phyloP scores from a whole-genome alignment of 1,284 basidiomycete species.

The Fomitopsis palustris region DNA sequence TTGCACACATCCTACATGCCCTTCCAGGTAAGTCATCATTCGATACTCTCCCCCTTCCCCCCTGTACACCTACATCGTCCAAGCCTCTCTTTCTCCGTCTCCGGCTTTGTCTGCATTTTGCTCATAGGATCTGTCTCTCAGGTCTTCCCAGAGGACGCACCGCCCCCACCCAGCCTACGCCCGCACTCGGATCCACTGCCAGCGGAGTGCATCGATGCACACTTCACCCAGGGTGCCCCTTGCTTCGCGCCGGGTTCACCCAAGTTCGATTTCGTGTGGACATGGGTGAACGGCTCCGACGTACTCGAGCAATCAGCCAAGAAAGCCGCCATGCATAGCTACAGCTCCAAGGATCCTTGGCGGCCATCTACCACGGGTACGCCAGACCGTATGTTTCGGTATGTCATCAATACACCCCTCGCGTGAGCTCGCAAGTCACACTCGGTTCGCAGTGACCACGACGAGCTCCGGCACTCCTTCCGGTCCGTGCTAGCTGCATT shows the following conservation, averaged over 20 bases:
- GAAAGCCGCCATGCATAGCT: slow-evolving; percentile 8
- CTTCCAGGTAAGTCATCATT: not conserved
- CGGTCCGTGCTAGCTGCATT: slow-evolving; percentile 27
- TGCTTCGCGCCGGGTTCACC: slow-evolving; percentile 18
- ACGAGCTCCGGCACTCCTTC: slow-evolving; percentile 28
- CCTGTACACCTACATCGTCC: slow-evolving; percentile 7
- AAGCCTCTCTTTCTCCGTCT: slow-evolving; percentile 8
- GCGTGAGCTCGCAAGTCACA: not conserved
- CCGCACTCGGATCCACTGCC: slow-evolving; percentile 13
- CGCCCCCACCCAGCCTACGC: slow-evolving; percentile 18
- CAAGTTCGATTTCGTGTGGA: slow-evolving; percentile 27
- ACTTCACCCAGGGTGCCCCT: slow-evolving; percentile 17
- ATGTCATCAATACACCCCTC: not conserved
- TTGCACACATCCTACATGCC: not conserved
- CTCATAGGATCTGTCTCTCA: slow-evolving; percentile 16
- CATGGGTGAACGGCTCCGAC: slow-evolving; percentile 30
- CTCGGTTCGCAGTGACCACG: slow-evolving; percentile 21
- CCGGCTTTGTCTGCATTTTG: slow-evolving; percentile 6
- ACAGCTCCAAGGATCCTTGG: slow-evolving; percentile 20
- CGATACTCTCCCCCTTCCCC: slow-evolving; percentile 15
- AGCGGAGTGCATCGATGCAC: slow-evolving; percentile 20
- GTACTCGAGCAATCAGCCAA: slow-evolving; percentile 19
- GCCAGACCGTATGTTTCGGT: slow-evolving; percentile 25
- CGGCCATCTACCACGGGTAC: slow-evolving; percentile 18
- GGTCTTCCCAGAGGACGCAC: slow-evolving; percentile 7